phyloP scores from a whole-genome alignment of 352 stramenopile species.

The Aphanomyces stellatus region DNA sequence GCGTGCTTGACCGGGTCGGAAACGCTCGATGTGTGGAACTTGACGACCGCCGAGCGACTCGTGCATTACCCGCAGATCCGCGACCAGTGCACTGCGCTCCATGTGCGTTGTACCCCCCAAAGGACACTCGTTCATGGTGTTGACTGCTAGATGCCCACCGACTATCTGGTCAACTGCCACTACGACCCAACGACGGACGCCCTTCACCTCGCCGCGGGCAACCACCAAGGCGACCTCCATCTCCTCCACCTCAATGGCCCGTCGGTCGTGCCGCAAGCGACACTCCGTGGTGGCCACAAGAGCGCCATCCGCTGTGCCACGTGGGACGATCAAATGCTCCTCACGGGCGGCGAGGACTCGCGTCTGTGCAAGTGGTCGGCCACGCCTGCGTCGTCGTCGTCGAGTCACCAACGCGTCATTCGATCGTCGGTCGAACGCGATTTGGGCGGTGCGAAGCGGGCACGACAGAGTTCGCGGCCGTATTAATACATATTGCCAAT shows the following conservation, averaged over 20 bases:
- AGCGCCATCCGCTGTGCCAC: conserved; percentile 72
- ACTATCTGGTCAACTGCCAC: conserved; percentile 84
- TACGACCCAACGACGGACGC: conserved; percentile 63
- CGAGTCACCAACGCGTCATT: not conserved
- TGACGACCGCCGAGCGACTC: conserved; percentile 70
- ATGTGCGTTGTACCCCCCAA: conserved; percentile 10
- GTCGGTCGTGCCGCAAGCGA: conserved; percentile 30
- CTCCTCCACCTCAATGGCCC: conserved; percentile 51
- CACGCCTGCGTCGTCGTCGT: conserved; percentile 7
- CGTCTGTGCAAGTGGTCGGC: conserved; percentile 68
- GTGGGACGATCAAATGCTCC: conserved; percentile 55
- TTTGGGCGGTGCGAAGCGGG: conserved; percentile 8
- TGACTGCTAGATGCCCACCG: conserved; percentile 33
- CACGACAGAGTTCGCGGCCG: conserved; percentile 15
- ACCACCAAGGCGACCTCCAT: conserved; percentile 70
- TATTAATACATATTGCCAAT: conserved; percentile 21
- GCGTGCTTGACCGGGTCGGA: conserved; percentile 82
- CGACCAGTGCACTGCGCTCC: conserved; percentile 58
- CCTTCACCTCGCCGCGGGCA: conserved; percentile 68
- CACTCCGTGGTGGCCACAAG: conserved; percentile 58
- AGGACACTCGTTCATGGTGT: not conserved
- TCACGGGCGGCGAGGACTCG: conserved; percentile 81
- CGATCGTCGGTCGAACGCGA: conserved; percentile 12
- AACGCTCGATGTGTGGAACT: conserved; percentile 86
- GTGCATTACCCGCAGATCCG: conserved; percentile 71